A percentile compares a stretch with the other conserved stretches of the same genome.
Conservation (phyloP, 345 rosid genomes). For the Acer campestre region DNA sequence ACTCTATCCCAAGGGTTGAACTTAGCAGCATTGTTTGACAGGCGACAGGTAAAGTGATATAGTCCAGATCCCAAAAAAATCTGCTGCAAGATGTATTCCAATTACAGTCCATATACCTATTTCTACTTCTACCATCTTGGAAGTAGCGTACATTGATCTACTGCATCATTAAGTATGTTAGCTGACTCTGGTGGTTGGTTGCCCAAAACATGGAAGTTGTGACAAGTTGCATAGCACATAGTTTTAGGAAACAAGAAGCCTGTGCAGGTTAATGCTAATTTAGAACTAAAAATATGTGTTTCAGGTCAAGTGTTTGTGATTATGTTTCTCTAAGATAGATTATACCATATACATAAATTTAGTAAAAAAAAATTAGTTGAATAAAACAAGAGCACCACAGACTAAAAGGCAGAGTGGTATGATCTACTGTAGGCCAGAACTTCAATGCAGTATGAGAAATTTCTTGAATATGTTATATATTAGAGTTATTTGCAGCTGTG, state of each 20-base stretch:
- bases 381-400: not conserved
- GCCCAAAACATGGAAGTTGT: not conserved
- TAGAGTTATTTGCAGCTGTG: not conserved
- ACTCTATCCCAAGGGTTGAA: constrained; percentile 95
- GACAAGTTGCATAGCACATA: not conserved
- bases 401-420: not conserved
- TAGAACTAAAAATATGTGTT: not conserved
- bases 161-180: not conserved
- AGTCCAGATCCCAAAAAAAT: not conserved
- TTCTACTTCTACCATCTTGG: not conserved
- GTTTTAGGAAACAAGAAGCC: constrained; percentile 3
- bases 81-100: constrained; percentile 6
- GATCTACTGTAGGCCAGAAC: not conserved
- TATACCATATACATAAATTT: not conserved
- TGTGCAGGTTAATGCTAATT: constrained; percentile 2
- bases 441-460: not conserved
- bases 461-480: not conserved
- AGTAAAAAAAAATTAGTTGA: not conserved
- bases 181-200: constrained; percentile 7
- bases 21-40: constrained; percentile 85
- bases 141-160: not conserved
- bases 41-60: constrained; percentile 61
- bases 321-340: not conserved
- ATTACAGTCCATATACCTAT: not conserved
- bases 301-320: not conserved